Evolutionary conservation across 768 basidiomycete species (phyloP).

Genomic region (Trametes gibbosa): DNA sequence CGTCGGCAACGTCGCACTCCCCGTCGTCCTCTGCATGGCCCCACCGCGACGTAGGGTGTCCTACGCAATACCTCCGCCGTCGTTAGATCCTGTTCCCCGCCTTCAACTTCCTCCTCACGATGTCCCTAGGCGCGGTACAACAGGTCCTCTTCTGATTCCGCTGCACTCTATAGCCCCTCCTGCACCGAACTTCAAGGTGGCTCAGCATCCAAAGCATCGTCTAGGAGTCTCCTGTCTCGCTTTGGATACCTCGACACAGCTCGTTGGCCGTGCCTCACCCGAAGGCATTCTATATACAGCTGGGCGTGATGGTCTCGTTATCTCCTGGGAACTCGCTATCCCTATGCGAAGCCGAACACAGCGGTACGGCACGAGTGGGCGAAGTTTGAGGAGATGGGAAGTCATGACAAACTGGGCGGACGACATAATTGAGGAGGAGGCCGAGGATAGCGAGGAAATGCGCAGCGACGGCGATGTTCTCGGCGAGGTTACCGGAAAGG

Average conservation of each 20-base stretch:
- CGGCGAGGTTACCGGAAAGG: constrained; percentile 57
- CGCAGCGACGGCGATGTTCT: constrained; percentile 75
- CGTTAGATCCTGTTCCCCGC: constrained; percentile 51
- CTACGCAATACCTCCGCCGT: constrained; percentile 80
- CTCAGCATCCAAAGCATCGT: constrained; percentile 73
- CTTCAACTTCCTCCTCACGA: constrained; percentile 71
- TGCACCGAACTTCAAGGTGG: constrained; percentile 18
- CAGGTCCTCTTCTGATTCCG: constrained; percentile 63
- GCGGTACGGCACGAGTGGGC: constrained; percentile 27
- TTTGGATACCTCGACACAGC: constrained; percentile 76
- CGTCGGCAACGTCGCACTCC: background rate
- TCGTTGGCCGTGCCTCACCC: constrained; percentile 62
- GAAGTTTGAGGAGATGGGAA: constrained; percentile 60
- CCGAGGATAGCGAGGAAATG: constrained; percentile 57
- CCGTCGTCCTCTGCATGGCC: constrained; percentile 21
- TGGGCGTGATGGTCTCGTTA: constrained; percentile 83
- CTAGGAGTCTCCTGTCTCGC: constrained; percentile 87
- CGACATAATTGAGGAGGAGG: constrained; percentile 62
- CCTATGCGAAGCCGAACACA: constrained; percentile 50
- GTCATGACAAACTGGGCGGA: constrained; percentile 83
- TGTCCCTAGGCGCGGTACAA: constrained; percentile 60
- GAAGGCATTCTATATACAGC: constrained; percentile 90
- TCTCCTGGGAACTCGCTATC: constrained; percentile 83
- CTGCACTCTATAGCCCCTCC: constrained; percentile 25
- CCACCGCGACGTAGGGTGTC: constrained; percentile 71